Evolutionary conservation across 805 yeast genomes (phyloP).

Genomic region (Torulaspora franciscae): DNA sequence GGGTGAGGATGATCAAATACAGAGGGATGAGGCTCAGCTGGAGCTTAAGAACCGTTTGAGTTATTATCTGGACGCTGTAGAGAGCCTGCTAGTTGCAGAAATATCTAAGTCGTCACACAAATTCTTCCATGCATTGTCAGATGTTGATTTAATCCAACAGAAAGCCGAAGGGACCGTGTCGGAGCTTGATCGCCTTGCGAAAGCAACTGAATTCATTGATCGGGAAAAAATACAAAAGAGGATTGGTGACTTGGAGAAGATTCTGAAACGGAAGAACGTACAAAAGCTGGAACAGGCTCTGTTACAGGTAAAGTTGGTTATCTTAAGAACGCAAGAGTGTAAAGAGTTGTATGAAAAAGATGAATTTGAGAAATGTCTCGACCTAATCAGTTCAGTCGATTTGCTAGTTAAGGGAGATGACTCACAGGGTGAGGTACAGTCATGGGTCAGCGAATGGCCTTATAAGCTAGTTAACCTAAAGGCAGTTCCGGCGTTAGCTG

Average conservation of each 20-base stretch:
- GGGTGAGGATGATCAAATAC: slow-evolving; percentile 29
- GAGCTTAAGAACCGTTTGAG: slow-evolving; percentile 73
- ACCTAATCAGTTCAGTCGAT: slow-evolving; percentile 54
- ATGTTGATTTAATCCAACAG: slow-evolving; percentile 57
- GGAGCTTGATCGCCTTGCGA: slow-evolving; percentile 44
- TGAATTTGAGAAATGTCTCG: slow-evolving; percentile 51
- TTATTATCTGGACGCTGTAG: slow-evolving; percentile 79
- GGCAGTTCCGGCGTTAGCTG: slow-evolving; percentile 32
- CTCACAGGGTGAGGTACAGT: slow-evolving; percentile 29
- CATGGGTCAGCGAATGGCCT: slow-evolving; percentile 42
- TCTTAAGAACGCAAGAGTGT: slow-evolving; percentile 42
- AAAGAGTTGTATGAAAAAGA: slow-evolving; percentile 31
- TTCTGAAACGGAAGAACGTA: slow-evolving; percentile 53
- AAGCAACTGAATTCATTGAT: slow-evolving; percentile 45
- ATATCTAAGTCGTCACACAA: slow-evolving; percentile 80
- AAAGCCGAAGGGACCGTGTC: slow-evolving; percentile 50
- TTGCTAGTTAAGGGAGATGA: slow-evolving; percentile 52
- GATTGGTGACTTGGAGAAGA: slow-evolving; percentile 44
- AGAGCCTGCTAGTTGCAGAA: slow-evolving; percentile 71
- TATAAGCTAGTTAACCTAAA: slow-evolving; percentile 32
- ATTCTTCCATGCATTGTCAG: slow-evolving; percentile 79
- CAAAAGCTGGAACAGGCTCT: slow-evolving; percentile 59
- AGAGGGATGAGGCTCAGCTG: slow-evolving; percentile 45
- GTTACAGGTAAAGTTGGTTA: slow-evolving; percentile 43
- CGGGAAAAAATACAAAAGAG: slow-evolving; percentile 48